These are phyloP conservation scores for Kernera saxatilis DNA, from an alignment of 345 rosid species.

Conservation along the genomic window DNA sequence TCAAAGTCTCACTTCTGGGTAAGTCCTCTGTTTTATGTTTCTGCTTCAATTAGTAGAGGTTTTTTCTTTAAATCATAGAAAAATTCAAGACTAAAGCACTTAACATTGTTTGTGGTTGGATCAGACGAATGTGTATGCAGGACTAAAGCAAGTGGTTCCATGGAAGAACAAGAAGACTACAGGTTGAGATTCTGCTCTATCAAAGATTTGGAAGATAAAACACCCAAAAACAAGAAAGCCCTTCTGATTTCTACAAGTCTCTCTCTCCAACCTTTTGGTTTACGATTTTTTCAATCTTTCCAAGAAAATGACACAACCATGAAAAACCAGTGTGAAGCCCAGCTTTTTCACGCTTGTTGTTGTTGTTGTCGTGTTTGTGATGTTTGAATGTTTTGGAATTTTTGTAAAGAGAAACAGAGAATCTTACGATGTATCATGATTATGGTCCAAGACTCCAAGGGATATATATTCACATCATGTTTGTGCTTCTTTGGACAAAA, in stretches of 20 bases:
- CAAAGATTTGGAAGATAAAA: neutral
- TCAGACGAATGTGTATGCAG: slow-evolving; percentile 60
- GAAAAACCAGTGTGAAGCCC: neutral
- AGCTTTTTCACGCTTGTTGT: neutral
- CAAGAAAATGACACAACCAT: slow-evolving; percentile 1
- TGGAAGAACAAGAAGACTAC: slow-evolving; percentile 50
- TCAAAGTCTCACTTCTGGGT: slow-evolving; percentile 66
- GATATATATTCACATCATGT: slow-evolving; percentile 1
- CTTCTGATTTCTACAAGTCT: neutral
- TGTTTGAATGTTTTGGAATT: slow-evolving; percentile 13
- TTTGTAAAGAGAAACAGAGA: slow-evolving; percentile 19
- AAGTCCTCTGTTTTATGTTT: slow-evolving; percentile 26
- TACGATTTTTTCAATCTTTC: neutral
- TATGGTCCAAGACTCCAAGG: neutral
- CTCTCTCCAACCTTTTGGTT: neutral
- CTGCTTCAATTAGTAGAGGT: neutral
- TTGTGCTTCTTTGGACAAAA: neutral
- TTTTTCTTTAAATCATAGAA: neutral
- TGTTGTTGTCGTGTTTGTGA: slow-evolving; percentile 11
- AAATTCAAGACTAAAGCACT: too few species aligned
- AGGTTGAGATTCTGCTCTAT: slow-evolving; percentile 2
- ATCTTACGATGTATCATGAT: slow-evolving; percentile 11
- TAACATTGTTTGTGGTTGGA: slow-evolving; percentile 10
- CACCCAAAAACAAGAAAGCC: neutral
- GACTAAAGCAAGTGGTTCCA: slow-evolving; percentile 65